Evolutionary conservation across 208 protist genomes (phyloP).

Genomic region (Entamoeba histolytica): DNA sequence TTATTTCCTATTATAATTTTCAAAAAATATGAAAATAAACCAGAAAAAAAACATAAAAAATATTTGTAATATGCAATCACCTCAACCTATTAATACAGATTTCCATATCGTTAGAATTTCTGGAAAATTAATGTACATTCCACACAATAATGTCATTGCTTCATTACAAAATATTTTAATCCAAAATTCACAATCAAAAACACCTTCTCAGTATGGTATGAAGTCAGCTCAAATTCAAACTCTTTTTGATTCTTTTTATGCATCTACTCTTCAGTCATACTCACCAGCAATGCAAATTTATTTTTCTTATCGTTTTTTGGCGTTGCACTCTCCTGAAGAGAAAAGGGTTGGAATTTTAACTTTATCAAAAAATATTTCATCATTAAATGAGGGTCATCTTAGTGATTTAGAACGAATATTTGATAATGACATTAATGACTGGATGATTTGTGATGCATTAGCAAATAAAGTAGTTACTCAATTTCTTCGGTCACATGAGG

Average conservation of each 20-base stretch:
- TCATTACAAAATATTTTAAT: not conserved
- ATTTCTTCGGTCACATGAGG: not conserved
- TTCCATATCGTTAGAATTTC: not conserved
- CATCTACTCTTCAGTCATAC: not conserved
- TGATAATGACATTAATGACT: not conserved
- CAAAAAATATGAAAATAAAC: not conserved
- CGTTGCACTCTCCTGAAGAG: not conserved
- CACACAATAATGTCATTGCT: not conserved
- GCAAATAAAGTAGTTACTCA: not conserved
- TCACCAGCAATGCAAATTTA: not conserved
- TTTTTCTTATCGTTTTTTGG: not conserved
- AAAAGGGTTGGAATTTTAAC: not conserved
- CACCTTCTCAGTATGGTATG: not conserved
- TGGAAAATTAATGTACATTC: not conserved
- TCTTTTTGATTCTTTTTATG: not conserved
- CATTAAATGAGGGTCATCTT: not conserved
- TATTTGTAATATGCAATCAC: not conserved
- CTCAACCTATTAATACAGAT: not conserved
- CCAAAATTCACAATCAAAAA: not conserved
- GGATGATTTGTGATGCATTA: not conserved
- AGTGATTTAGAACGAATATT: not conserved
- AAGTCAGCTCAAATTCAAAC: not conserved
- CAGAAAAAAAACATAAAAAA: not conserved
- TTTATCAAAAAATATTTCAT: not conserved
- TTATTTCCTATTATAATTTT: not conserved